These are phyloP conservation scores for Suillus discolor DNA, from an alignment of 768 basidiomycete genomes.

Conservation along the genomic window DNA sequence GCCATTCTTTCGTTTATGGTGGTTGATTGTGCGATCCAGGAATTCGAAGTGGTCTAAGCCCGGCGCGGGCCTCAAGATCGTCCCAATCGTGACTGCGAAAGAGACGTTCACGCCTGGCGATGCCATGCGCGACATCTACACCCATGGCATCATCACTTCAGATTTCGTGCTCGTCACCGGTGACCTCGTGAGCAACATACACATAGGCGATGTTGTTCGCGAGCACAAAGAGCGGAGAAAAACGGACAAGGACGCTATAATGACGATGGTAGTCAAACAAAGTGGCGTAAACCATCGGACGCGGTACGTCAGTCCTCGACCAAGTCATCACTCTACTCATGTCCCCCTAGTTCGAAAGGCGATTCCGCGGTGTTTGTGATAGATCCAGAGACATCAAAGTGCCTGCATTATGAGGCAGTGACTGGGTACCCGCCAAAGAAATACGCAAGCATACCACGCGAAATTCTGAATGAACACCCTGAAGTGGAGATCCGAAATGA, in stretches of 20 bases:
- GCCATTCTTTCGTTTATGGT: conserved; percentile 11
- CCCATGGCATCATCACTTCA: conserved; percentile 83
- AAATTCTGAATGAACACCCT: conserved; percentile 67
- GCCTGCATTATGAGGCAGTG: conserved; percentile 83
- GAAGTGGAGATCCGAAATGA: conserved; percentile 89
- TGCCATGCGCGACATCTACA: conserved; percentile 93
- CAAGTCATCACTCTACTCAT: background rate
- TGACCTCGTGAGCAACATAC: conserved; percentile 91
- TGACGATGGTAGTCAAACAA: conserved; percentile 94
- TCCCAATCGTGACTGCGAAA: conserved; percentile 83
- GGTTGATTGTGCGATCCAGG: conserved; percentile 38
- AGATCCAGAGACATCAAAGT: conserved; percentile 74
- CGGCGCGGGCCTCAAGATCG: conserved; percentile 77
- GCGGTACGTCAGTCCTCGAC: conserved; percentile 47
- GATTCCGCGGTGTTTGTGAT: conserved; percentile 81
- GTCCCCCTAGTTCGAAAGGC: conserved; percentile 55
- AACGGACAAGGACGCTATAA: conserved; percentile 89
- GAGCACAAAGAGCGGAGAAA: conserved; percentile 87
- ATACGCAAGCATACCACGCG: conserved; percentile 71
- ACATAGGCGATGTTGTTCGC: conserved; percentile 86
- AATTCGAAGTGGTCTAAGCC: conserved; percentile 86
- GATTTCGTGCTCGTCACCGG: conserved; percentile 93
- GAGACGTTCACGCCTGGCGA: conserved; percentile 89
- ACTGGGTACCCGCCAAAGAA: conserved; percentile 68
- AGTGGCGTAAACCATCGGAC: conserved; percentile 72